These are phyloP conservation scores for Leccinellum albellum DNA, from an alignment of 768 basidiomycete genomes.

Conservation along the genomic window DNA sequence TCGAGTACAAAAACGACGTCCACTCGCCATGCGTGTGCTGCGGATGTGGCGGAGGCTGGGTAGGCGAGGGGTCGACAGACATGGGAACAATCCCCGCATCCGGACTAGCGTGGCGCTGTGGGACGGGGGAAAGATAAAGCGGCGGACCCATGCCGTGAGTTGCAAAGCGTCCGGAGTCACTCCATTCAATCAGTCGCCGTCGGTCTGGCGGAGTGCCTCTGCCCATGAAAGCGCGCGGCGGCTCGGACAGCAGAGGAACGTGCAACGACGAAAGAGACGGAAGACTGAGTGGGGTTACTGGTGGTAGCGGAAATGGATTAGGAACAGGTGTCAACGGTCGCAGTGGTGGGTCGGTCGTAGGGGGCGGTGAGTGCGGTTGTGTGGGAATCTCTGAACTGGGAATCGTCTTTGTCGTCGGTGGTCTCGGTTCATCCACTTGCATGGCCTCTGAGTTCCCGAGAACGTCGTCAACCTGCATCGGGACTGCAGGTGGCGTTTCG, in stretches of 20 bases:
- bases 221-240: constrained; percentile 33
- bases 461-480: constrained; percentile 5
- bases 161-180: constrained; percentile 17
- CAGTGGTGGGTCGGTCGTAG: not conserved
- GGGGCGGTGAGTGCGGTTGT: not conserved
- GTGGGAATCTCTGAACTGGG: not conserved
- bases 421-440: not conserved
- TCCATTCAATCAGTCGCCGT: constrained; percentile 29
- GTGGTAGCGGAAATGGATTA: constrained; percentile 4
- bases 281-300: constrained; percentile 9
- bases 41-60: not conserved
- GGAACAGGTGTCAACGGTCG: constrained; percentile 5
- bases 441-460: not conserved
- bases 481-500: not conserved
- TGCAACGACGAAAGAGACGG: constrained; percentile 29
- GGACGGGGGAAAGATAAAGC: constrained; percentile 24
- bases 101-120: constrained; percentile 13
- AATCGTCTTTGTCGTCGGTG: not conserved
- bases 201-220: constrained; percentile 32
- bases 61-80: constrained; percentile 14
- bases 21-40: constrained; percentile 24
- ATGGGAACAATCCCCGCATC: constrained; percentile 22
- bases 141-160: constrained; percentile 22
- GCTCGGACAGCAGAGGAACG: constrained; percentile 31
- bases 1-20: constrained; percentile 32